phyloP scores from a whole-genome alignment of 202 grass and related monocot genomes.

The Hordeum pubiflorum region DNA sequence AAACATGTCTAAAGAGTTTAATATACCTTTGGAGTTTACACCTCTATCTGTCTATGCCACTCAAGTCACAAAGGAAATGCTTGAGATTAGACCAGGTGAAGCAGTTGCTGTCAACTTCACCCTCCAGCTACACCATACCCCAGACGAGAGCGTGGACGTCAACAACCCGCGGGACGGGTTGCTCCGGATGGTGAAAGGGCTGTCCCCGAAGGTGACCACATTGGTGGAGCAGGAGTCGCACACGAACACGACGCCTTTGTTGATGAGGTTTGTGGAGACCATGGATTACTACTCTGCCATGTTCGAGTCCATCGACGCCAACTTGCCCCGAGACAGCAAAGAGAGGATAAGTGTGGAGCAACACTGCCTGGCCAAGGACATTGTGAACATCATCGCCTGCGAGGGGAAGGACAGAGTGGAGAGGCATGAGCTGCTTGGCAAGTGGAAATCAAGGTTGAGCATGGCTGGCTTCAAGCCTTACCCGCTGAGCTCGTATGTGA shows the following conservation, averaged over 20 bases:
- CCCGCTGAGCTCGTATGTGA: slow-evolving; percentile 76
- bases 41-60: slow-evolving; percentile 49
- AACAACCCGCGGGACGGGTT: slow-evolving; percentile 91
- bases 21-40: slow-evolving; percentile 78
- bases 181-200: slow-evolving; percentile 80
- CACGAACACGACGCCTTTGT: slow-evolving; percentile 90
- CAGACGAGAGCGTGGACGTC: slow-evolving; percentile 89
- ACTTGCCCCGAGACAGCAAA: slow-evolving; percentile 61
- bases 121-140: slow-evolving; percentile 87
- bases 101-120: slow-evolving; percentile 91
- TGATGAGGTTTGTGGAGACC: slow-evolving; percentile 75
- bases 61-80: slow-evolving; percentile 71
- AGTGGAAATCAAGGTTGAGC: slow-evolving; percentile 88
- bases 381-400: slow-evolving; percentile 92
- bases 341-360: slow-evolving; percentile 94
- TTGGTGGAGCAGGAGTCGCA: slow-evolving; percentile 97
- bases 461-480: slow-evolving; percentile 95
- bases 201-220: slow-evolving; percentile 88
- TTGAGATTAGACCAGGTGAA: slow-evolving; percentile 73
- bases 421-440: slow-evolving; percentile 89
- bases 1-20: slow-evolving; percentile 78
- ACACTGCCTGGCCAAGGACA: slow-evolving; percentile 92
- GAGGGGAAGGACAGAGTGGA: slow-evolving; percentile 90
- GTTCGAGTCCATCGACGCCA: slow-evolving; percentile 86
- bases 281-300: slow-evolving; percentile 87